phyloP scores from a whole-genome alignment of 441 rosid species.

The Geranium incanum region DNA sequence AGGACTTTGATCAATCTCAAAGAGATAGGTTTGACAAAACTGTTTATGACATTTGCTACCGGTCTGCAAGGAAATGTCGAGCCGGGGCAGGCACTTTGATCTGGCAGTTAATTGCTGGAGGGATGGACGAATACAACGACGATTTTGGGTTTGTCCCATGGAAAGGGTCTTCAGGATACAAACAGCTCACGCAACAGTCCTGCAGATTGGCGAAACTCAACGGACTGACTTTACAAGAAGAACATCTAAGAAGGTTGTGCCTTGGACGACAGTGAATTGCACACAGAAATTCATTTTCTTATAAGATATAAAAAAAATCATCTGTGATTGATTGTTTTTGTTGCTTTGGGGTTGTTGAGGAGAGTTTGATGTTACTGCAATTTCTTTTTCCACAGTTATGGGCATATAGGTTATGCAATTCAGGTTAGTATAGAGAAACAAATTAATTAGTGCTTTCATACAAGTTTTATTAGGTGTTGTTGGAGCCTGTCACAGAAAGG shows the following conservation, averaged over 20 bases:
- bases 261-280: slow-evolving; percentile 25
- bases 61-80: slow-evolving; percentile 57
- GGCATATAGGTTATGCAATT: background rate
- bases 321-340: background rate
- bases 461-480: background rate
- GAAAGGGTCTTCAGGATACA: slow-evolving; percentile 52
- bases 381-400: background rate
- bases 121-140: slow-evolving; percentile 71
- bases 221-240: slow-evolving; percentile 28
- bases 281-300: background rate
- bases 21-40: slow-evolving; percentile 49
- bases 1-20: slow-evolving; percentile 53
- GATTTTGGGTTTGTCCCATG: slow-evolving; percentile 75
- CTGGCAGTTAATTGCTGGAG: slow-evolving; percentile 72
- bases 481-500: background rate
- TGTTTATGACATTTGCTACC: slow-evolving; percentile 43
- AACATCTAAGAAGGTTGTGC: slow-evolving; percentile 44
- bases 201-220: slow-evolving; percentile 55
- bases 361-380: background rate
- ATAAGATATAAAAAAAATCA: background rate
- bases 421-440: background rate
- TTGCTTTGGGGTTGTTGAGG: background rate
- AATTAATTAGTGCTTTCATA: background rate
- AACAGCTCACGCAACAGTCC: slow-evolving; percentile 49
- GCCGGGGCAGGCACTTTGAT: slow-evolving; percentile 76